Base-by-base conservation (phyloP, 2,329 filamentous ascomycete species). In the Pyrenophora seminiperda region DNA sequence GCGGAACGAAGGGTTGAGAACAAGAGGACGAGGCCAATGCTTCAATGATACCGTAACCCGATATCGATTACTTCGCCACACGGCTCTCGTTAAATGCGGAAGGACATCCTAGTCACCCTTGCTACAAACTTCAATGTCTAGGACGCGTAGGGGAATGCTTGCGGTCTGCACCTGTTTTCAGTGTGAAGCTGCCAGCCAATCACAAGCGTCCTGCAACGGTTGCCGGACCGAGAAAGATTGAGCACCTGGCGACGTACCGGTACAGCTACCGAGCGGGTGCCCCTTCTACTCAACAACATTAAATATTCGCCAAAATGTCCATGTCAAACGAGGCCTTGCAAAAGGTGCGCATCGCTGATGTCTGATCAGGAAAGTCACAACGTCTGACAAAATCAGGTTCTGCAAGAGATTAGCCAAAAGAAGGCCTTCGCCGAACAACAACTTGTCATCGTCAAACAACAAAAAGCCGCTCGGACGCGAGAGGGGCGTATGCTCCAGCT, bases 251-350 rank as follows among this genome's bases (percentile, higher is more conserved):
- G 52, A 54, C 56, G 38, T 44, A 50, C 41, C 40, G 20, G 38
- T 44, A 50, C 41, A 42, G 20, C 39, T 47, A 29, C 44, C 45
- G 37, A 29, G 47, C 45, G 37, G 36, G 19, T 37, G 15, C 20
- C 27, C 24, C 53, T 31, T 36, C 36, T 27, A 41, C n/a, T 42
- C 24, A 30, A 30, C 53, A 31, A 31, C 37, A 7, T 36, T 15
- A 41, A 58, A 47, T 30, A 17, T 32, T 27, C 41, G 31, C 50
- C 67, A 82, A 65, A 42, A 97, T 97, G 93, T 90, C 93, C 46
- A 94, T 97, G 64, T 88, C 92, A 45, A 96, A 95, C 68, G 90
- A 96, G 77, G 91, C 92, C 51, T 80, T 97, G 59, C 90, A 96
- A 73, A 96, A 97, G 87, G 93, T 93, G 19, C 14, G 36, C 29